Evolutionary conservation across 176 grass and related monocot species (phyloP).

Genomic region (Oryza glaberrima): DNA sequence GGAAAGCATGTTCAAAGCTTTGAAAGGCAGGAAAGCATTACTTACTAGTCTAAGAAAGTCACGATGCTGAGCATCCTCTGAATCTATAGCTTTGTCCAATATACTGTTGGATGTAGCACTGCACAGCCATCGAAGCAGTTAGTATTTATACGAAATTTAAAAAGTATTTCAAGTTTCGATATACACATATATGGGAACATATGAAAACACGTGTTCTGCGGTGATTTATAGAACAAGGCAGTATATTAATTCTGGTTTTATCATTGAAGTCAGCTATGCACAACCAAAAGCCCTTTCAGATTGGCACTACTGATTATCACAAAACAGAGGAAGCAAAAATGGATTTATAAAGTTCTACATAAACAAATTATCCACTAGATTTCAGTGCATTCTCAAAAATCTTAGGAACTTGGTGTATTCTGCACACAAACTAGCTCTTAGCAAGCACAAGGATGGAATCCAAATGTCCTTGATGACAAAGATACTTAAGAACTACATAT

Average conservation of each 20-base stretch:
- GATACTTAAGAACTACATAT: slow-evolving; percentile 24
- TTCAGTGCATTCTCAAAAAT: neutral
- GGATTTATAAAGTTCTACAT: neutral
- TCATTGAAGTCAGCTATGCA: slow-evolving; percentile 1
- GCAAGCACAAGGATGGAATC: neutral
- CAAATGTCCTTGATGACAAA: neutral
- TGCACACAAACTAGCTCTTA: slow-evolving; percentile 1
- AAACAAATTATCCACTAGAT: slow-evolving; percentile 2
- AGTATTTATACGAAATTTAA: slow-evolving; percentile 18
- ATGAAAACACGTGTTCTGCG: neutral
- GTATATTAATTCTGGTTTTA: slow-evolving; percentile 18
- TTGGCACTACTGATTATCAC: neutral
- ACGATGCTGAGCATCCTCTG: slow-evolving; percentile 79
- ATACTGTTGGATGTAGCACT: slow-evolving; percentile 96
- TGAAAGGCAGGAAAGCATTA: neutral
- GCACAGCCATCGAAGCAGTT: slow-evolving; percentile 32
- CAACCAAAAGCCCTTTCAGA: neutral
- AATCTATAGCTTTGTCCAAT: slow-evolving; percentile 91
- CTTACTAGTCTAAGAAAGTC: slow-evolving; percentile 93
- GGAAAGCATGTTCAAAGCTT: slow-evolving; percentile 22
- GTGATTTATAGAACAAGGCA: slow-evolving; percentile 7
- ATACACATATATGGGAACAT: slow-evolving; percentile 12
- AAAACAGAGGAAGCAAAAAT: neutral
- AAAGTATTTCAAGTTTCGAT: neutral
- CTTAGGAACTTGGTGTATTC: neutral